Base-by-base conservation (phyloP, 495 filamentous ascomycete species). In the Aspergillus asperescens region DNA sequence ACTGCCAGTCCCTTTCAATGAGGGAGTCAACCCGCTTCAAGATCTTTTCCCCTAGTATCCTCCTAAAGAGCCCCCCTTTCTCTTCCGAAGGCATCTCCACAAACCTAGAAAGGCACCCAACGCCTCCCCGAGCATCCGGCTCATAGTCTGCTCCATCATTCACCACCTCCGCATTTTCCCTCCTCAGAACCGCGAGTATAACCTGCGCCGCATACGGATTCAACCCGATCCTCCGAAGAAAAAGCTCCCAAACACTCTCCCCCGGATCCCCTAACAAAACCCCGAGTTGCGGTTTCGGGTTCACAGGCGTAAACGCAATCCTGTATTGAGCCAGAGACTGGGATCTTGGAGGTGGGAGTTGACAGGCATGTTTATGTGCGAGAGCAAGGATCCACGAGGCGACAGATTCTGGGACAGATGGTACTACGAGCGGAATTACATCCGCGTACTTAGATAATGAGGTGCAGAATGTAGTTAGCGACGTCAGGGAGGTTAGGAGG, bases 181-280 rank as follows among this genome's bases (percentile, higher is more conserved):
- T 46, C 9, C 38, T 35, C 1, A 57, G 37, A 18, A 50, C 39
- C 20, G 35, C 70, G 19, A 92, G 68, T 0, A 92, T 68, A 13
- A 73, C 77, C 60, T 92, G 88, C 18, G 90, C 89, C 2, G 87
- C 90, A 64, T 79, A 93, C 4, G 84, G 81, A 70, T 94, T 95
- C 68, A 93, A 66, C 3, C 90, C 90, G 10, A 77, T 77, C n/a
- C 74, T 63, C 19, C 88, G 77, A 13, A 95, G 70, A 58, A 89
- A 90, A 9, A 83, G 25, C 65, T 94, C 90, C 84, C 86, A 89
- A 23, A 67, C 60, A n/a, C 80, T 81, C 58, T 88, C 82, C 3
- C 73, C 62, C 31, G 31, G 23, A n/a, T 15, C 8, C 7, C 25
- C 52, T 51, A 41, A 49, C 40, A 25, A 56, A 20, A 57, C 15